These are phyloP conservation scores for Arthrinium phaeospermum DNA, from an alignment of 2,329 filamentous ascomycete genomes.

Conservation along the genomic window DNA sequence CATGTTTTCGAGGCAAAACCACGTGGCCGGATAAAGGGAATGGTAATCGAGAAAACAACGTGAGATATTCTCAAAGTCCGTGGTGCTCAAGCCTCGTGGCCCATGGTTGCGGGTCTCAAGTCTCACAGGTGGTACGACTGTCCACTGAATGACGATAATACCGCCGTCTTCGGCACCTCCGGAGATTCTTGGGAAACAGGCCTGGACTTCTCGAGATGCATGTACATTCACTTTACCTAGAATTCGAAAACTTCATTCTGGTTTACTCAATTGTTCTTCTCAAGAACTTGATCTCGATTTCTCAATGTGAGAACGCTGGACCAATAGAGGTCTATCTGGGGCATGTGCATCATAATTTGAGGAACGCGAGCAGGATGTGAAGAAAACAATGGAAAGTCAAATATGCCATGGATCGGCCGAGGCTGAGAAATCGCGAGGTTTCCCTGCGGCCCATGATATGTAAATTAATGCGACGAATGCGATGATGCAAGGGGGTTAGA, in stretches of 20 bases:
- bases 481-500: background rate
- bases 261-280: too few relatives aligned
- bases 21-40: background rate
- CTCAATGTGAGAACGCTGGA: too few relatives aligned
- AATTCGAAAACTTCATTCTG: too few relatives aligned
- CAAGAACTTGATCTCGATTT: too few relatives aligned
- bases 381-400: background rate
- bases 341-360: too few relatives aligned
- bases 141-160: background rate
- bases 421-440: background rate
- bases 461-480: background rate
- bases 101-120: background rate
- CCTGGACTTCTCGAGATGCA: too few relatives aligned
- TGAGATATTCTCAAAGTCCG: background rate
- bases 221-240: too few relatives aligned
- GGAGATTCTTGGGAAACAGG: background rate
- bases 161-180: background rate
- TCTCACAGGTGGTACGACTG: constrained; percentile 4
- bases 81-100: background rate
- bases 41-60: background rate
- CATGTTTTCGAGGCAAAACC: background rate
- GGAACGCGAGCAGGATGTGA: background rate
- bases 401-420: background rate
- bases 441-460: background rate
- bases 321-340: too few relatives aligned